Conservation (phyloP, 257 asterid genomes). For the Penstemon eatonii region DNA sequence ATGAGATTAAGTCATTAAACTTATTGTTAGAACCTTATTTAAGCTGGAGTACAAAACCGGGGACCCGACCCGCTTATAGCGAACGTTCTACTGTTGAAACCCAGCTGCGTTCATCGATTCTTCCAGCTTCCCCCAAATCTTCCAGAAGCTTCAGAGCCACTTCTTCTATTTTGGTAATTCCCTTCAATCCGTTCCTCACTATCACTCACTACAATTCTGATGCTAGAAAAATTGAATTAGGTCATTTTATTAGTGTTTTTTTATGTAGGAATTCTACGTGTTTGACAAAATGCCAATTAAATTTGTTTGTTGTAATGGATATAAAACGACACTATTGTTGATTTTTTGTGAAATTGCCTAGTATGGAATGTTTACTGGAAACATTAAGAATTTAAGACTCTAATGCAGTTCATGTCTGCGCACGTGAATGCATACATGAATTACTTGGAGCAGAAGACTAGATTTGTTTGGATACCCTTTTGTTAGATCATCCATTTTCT, state of each 20-base stretch:
- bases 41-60: too few relatives aligned
- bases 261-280: slow-evolving; percentile 24
- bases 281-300: slow-evolving; percentile 38
- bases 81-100: too few relatives aligned
- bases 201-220: too few relatives aligned
- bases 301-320: background rate
- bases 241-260: background rate
- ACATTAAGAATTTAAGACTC: background rate
- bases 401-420: background rate
- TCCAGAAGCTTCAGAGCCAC: too few relatives aligned
- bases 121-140: too few relatives aligned
- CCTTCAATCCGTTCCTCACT: too few relatives aligned
- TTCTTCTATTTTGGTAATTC: too few relatives aligned
- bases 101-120: too few relatives aligned
- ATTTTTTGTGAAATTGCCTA: background rate
- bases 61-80: too few relatives aligned
- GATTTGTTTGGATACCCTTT: background rate
- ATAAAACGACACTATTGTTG: background rate
- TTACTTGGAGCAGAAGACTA: background rate
- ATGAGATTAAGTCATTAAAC: too few relatives aligned
- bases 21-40: too few relatives aligned
- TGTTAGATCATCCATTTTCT: background rate
- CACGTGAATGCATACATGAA: background rate
- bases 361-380: background rate
- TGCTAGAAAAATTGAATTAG: background rate